These are phyloP conservation scores for Raffaelea albimanens DNA, from an alignment of 2,329 filamentous ascomycete species.

Conservation along the genomic window DNA sequence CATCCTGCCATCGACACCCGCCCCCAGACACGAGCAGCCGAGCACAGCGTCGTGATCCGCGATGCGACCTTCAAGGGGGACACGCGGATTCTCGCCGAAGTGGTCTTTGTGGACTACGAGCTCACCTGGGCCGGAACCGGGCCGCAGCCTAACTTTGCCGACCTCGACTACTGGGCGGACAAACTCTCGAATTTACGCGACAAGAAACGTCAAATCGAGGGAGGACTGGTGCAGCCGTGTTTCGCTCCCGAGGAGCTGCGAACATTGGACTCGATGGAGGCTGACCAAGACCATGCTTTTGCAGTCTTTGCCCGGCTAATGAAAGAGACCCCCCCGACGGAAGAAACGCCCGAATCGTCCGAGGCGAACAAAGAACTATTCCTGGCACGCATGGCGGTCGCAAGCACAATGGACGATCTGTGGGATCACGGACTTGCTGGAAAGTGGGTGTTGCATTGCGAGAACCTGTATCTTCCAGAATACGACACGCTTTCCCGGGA, in stretches of 20 bases:
- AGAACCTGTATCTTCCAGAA: background rate
- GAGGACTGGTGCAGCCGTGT: background rate
- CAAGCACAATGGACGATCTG: background rate
- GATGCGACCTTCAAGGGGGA: background rate
- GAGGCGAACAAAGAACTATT: background rate
- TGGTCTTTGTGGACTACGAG: background rate
- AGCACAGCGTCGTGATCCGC: background rate
- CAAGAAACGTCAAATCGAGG: background rate
- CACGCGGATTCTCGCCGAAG: background rate
- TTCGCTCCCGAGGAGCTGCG: constrained; percentile 1
- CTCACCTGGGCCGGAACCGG: background rate
- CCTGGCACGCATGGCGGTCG: background rate
- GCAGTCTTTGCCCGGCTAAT: background rate
- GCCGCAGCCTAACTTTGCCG: background rate
- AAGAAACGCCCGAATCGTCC: too few species aligned
- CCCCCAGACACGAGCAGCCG: background rate
- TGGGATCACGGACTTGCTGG: background rate
- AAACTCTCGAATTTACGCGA: background rate
- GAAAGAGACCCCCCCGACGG: background rate
- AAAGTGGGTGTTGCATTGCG: constrained; percentile 1
- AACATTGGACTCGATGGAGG: background rate
- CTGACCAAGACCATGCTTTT: constrained; percentile 1
- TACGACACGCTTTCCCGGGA: background rate
- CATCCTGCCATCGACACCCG: constrained; percentile 5
- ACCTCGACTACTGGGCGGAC: background rate